phyloP scores from a whole-genome alignment of 208 protist genomes.

The Phytomonas francai region DNA sequence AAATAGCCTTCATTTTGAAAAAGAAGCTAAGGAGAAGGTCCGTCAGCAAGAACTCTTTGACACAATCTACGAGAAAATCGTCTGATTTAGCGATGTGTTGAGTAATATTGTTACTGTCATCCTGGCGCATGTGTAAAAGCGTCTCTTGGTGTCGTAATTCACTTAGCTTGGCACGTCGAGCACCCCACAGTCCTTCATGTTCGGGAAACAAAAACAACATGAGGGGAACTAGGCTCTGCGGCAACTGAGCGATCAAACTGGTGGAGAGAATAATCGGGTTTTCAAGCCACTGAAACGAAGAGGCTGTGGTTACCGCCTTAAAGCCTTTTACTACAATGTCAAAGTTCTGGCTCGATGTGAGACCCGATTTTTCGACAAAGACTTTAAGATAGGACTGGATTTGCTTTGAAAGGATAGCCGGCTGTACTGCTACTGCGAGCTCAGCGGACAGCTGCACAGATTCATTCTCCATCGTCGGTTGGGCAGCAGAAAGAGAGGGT shows the following conservation, averaged over 20 bases:
- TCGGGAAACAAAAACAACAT: constrained; percentile 24
- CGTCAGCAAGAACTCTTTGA: constrained; percentile 35
- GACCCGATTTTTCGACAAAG: neutral
- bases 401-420: neutral
- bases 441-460: neutral
- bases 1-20: constrained; percentile 38
- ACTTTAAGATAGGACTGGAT: neutral
- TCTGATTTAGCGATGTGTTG: neutral
- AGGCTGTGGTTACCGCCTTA: neutral
- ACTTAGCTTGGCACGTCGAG: constrained; percentile 9
- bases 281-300: neutral
- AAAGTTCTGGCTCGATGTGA: neutral
- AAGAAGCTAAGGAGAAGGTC: constrained; percentile 34
- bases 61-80: constrained; percentile 3
- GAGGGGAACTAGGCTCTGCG: constrained; percentile 5
- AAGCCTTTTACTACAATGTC: neutral
- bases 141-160: neutral
- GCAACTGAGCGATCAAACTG: neutral
- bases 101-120: neutral
- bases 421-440: constrained; percentile 8
- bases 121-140: neutral
- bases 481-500: neutral
- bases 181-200: constrained; percentile 23
- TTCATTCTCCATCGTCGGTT: neutral
- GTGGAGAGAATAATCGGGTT: neutral